Evolutionary conservation across 495 filamentous ascomycete genomes (phyloP), one percentile per base, ranked within the genome.

Genomic region (Penicillium daleae): DNA sequence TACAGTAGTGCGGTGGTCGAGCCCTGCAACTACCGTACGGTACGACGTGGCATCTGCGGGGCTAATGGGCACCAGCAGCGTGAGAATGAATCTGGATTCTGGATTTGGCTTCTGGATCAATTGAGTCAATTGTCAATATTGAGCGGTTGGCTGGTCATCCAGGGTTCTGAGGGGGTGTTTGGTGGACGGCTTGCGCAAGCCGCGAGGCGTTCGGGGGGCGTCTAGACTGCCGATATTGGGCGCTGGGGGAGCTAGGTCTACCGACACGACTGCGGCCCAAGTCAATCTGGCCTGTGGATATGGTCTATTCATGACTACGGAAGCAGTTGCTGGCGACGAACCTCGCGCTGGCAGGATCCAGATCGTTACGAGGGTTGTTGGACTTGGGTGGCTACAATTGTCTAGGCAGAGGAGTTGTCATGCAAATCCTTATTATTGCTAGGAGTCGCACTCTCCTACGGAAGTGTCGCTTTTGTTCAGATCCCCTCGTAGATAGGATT

Each of bases 281-380:
- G 19, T 3, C 42, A 22, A 24, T 12, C 19, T 22, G 19, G 9
- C 8, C 8, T 44, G n/a, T 44, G 42, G 49, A 33, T 26, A 12
- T 53, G 17, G 53, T 46, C 9, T 13, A 12, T 57, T 44, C 56
- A 49, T 48, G 51, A 33, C 29, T 49, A 51, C 49, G 55, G 21
- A 57, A 48, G 44, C 51, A 32, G 50, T 35, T 46, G 29, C 40
- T 24, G 49, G 33, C 39, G 48, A 51, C 13, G 32, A 24, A 48
- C 37, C 59, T 59, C 55, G 57, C 42, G 48, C 40, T 56, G 52
- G 44, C 24, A 10, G 44, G 59, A 59, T 56, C 35, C 29, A 37
- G 62, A 60, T 49, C 33, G 29, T 49, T 55, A 29, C 26, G 49
- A 46, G 49, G 22, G 24, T n/a, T 15, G 22, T 49, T 27, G 5